Evolutionary conservation across 1,284 basidiomycete genomes (phyloP).

Genomic region (Leccinum griseonigrum): DNA sequence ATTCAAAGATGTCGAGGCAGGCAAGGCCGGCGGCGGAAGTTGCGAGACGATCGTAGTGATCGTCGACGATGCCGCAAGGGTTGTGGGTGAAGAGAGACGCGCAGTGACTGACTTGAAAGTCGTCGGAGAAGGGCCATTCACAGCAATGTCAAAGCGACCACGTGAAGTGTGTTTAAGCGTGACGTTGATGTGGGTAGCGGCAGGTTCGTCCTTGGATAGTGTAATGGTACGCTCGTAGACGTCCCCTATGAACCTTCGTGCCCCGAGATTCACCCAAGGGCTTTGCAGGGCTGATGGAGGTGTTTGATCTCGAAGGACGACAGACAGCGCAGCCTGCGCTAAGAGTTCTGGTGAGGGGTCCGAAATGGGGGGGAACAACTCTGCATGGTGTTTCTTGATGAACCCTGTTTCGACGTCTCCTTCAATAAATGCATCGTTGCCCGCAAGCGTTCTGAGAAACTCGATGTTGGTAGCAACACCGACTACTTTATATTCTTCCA

Average conservation of each 20-base stretch:
- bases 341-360: conserved; percentile 62
- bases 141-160: conserved; percentile 54
- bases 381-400: conserved; percentile 81
- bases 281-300: conserved; percentile 20
- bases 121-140: conserved; percentile 39
- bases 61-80: conserved; percentile 45
- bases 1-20: conserved; percentile 48
- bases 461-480: conserved; percentile 92
- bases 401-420: conserved; percentile 94
- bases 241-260: conserved; percentile 77
- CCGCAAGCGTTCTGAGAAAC: conserved; percentile 78
- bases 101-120: conserved; percentile 54
- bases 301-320: conserved; percentile 65
- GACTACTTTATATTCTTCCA: conserved; percentile 88
- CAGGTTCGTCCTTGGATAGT: conserved; percentile 51
- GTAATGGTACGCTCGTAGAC: conserved; percentile 57
- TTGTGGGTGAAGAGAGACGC: conserved; percentile 48
- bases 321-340: conserved; percentile 77
- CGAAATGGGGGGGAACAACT: conserved; percentile 66
- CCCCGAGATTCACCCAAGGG: conserved; percentile 69
- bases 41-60: conserved; percentile 76
- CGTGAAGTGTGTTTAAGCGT: conserved; percentile 43
- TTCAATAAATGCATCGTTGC: conserved; percentile 72
- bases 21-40: conserved; percentile 46
- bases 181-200: conserved; percentile 41